phyloP scores from a whole-genome alignment of 306 rosid genomes.

The Urtica urens region DNA sequence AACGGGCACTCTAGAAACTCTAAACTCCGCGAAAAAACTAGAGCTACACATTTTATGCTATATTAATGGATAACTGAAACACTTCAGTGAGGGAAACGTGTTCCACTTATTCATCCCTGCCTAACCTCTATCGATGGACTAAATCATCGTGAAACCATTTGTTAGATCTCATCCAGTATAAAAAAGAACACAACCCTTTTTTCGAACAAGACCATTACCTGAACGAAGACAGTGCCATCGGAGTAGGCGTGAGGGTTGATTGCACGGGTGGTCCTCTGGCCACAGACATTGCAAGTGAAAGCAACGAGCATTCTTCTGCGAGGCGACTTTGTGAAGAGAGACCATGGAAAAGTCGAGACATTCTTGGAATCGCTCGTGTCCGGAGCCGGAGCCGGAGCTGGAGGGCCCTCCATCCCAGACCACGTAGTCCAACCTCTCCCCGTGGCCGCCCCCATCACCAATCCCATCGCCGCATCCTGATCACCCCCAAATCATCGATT shows the following conservation, averaged over 20 bases:
- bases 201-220: constrained; percentile 39
- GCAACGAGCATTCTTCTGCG: constrained; percentile 89
- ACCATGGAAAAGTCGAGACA: constrained; percentile 94
- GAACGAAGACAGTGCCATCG: constrained; percentile 97
- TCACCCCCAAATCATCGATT: too few relatives aligned
- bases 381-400: constrained; percentile 73
- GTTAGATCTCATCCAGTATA: too few relatives aligned
- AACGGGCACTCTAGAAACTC: too few relatives aligned
- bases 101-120: too few relatives aligned
- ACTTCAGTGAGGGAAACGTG: too few relatives aligned
- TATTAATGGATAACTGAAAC: too few relatives aligned
- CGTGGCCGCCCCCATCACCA: constrained; percentile 75
- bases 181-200: neutral
- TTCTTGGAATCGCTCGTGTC: constrained; percentile 39
- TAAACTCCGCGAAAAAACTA: too few relatives aligned
- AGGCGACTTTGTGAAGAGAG: constrained; percentile 90
- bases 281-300: constrained; percentile 89
- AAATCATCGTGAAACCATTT: too few relatives aligned
- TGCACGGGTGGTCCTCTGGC: constrained; percentile 90
- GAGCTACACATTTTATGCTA: too few relatives aligned
- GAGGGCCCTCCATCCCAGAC: constrained; percentile 97
- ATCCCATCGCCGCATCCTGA: constrained; percentile 93
- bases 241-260: constrained; percentile 95
- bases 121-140: too few relatives aligned
- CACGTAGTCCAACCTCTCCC: constrained; percentile 99